A percentile compares a stretch with the other conserved stretches of the same genome.
Evolutionary conservation across 1,139 yeast species (phyloP).

Genomic region (Nakaseomyces sp.): DNA sequence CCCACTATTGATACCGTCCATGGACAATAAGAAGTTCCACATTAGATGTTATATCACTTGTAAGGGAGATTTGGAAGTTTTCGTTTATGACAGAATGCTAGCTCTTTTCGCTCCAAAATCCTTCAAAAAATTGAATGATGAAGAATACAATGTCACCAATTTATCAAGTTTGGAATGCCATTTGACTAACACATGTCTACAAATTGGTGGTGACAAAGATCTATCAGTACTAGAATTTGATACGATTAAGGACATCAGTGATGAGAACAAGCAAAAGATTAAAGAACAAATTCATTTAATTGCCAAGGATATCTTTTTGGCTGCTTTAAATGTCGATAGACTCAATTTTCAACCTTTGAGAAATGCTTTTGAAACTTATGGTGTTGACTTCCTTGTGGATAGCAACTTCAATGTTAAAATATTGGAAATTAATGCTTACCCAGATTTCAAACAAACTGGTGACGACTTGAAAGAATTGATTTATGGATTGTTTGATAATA

Average conservation of each 20-base stretch:
- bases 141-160: slow-evolving; percentile 30
- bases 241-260: slow-evolving; percentile 41
- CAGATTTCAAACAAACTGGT: slow-evolving; percentile 96
- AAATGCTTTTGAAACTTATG: slow-evolving; percentile 80
- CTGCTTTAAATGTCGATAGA: slow-evolving; percentile 71
- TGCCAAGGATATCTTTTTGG: slow-evolving; percentile 66
- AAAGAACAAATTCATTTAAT: slow-evolving; percentile 50
- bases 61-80: slow-evolving; percentile 64
- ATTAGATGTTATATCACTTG: slow-evolving; percentile 79
- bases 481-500: slow-evolving; percentile 46
- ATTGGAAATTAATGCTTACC: slow-evolving; percentile 85
- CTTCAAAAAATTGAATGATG: slow-evolving; percentile 37
- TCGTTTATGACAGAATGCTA: slow-evolving; percentile 68
- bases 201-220: slow-evolving; percentile 40
- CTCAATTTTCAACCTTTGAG: slow-evolving; percentile 81
- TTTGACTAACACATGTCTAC: slow-evolving; percentile 88
- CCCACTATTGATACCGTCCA: slow-evolving; percentile 57
- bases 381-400: slow-evolving; percentile 76
- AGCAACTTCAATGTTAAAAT: slow-evolving; percentile 46
- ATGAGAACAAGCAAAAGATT: slow-evolving; percentile 36
- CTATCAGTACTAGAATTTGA: slow-evolving; percentile 61
- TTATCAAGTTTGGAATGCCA: slow-evolving; percentile 45
- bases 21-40: slow-evolving; percentile 74
- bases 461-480: slow-evolving; percentile 58
- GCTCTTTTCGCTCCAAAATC: slow-evolving; percentile 63